phyloP scores from a whole-genome alignment of 169 alveolate genomes.

The Fabrea salina region DNA sequence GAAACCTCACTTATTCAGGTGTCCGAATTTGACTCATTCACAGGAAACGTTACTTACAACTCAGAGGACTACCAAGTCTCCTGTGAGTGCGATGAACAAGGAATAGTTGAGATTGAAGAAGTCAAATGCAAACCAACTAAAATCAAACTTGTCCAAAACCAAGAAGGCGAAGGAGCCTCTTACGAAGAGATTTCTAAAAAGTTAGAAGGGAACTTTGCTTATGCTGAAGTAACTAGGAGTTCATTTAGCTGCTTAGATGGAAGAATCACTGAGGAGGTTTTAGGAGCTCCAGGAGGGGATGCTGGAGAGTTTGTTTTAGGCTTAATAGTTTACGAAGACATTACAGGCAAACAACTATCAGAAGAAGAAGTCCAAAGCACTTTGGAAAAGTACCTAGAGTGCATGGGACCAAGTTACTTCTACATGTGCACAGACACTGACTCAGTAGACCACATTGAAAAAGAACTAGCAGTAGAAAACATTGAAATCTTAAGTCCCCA shows the following conservation, averaged over 20 bases:
- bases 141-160: slow-evolving; percentile 44
- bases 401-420: slow-evolving; percentile 42
- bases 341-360: slow-evolving; percentile 5
- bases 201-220: slow-evolving; percentile 34
- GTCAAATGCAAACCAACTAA: slow-evolving; percentile 47
- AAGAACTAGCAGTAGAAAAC: slow-evolving; percentile 43
- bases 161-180: slow-evolving; percentile 43
- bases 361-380: slow-evolving; percentile 36
- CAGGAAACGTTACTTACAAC: not conserved
- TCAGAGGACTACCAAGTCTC: slow-evolving; percentile 34
- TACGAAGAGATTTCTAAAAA: slow-evolving; percentile 38
- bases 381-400: slow-evolving; percentile 33
- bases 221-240: slow-evolving; percentile 35
- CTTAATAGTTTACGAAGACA: slow-evolving; percentile 43
- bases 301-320: slow-evolving; percentile 57
- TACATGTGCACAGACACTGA: slow-evolving; percentile 58
- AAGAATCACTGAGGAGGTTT: slow-evolving; percentile 32
- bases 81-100: slow-evolving; percentile 43
- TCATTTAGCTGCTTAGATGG: slow-evolving; percentile 54
- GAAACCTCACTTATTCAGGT: not conserved
- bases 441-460: slow-evolving; percentile 44
- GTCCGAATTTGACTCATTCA: not conserved
- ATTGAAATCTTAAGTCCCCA: slow-evolving; percentile 39
- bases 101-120: slow-evolving; percentile 42
- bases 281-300: slow-evolving; percentile 64